A percentile compares a stretch with the other conserved stretches of the same genome.
These are phyloP conservation scores for Phaeolepiota aurea DNA, from an alignment of 768 basidiomycete species.

Conservation along the genomic window DNA sequence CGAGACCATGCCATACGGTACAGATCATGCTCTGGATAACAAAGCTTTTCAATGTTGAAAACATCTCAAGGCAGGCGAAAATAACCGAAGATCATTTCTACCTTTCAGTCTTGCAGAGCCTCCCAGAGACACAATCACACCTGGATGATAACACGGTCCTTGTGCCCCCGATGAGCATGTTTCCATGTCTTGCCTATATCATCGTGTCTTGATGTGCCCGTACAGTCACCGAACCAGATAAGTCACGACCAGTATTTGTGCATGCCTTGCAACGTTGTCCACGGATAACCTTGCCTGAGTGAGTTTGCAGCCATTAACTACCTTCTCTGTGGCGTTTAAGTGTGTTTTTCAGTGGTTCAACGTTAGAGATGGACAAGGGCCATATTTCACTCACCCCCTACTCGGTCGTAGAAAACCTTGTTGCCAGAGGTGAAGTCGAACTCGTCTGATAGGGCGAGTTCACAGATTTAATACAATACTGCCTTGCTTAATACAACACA, in stretches of 20 bases:
- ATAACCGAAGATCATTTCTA: constrained; percentile 74
- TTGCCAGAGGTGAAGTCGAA: constrained; percentile 66
- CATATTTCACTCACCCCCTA: constrained; percentile 80
- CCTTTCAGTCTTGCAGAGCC: constrained; percentile 70
- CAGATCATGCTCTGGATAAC: no score
- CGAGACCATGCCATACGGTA: constrained; percentile 73
- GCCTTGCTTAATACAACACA: not conserved
- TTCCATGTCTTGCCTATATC: constrained; percentile 4
- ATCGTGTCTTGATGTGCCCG: constrained; percentile 2
- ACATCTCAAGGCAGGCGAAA: constrained; percentile 52
- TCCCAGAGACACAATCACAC: constrained; percentile 70
- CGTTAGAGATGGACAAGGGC: constrained; percentile 68
- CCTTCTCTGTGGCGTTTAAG: no score
- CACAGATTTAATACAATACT: no score
- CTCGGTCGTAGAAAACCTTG: constrained; percentile 63
- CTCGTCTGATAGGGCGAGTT: constrained; percentile 67
- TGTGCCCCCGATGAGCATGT: constrained; percentile 69
- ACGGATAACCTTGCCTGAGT: constrained; percentile 64
- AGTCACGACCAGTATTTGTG: constrained; percentile 69
- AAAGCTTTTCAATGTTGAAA: no score
- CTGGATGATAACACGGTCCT: constrained; percentile 69
- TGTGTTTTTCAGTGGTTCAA: constrained; percentile 52
- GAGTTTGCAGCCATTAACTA: constrained; percentile 16
- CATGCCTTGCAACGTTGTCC: constrained; percentile 69
- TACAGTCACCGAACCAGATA: constrained; percentile 73